These are phyloP conservation scores for Colletotrichum sp. DNA, from an alignment of 2,329 filamentous ascomycete genomes.

Conservation along the genomic window DNA sequence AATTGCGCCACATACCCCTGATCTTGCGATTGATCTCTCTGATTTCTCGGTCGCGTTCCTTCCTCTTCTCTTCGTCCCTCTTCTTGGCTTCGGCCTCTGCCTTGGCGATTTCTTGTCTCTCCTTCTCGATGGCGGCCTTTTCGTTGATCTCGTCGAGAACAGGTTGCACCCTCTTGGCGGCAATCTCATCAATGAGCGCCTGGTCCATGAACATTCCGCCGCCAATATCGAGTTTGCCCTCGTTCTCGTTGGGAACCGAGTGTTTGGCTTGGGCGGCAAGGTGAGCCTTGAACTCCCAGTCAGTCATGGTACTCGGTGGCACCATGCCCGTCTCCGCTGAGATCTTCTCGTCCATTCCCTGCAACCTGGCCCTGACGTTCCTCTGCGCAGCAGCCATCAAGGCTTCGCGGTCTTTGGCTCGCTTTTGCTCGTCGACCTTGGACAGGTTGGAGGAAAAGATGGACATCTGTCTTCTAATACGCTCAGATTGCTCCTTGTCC, in stretches of 20 bases:
- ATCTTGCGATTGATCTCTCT: constrained; percentile 58
- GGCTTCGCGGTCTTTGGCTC: constrained; percentile 74
- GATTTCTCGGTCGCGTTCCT: constrained; percentile 53
- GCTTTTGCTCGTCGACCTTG: constrained; percentile 75
- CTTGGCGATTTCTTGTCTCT: constrained; percentile 66
- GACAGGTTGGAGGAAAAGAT: constrained; percentile 72
- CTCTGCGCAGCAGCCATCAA: constrained; percentile 81
- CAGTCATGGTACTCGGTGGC: constrained; percentile 68
- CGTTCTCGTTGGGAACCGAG: constrained; percentile 46
- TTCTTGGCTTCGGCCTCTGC: constrained; percentile 70
- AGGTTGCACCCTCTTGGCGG: constrained; percentile 77
- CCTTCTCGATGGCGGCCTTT: constrained; percentile 74
- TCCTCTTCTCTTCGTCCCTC: constrained; percentile 62
- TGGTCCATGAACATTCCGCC: constrained; percentile 82
- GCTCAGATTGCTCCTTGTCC: constrained; percentile 72
- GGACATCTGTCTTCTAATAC: constrained; percentile 81
- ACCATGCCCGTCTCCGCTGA: constrained; percentile 78
- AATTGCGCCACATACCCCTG: constrained; percentile 56
- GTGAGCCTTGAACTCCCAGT: constrained; percentile 82
- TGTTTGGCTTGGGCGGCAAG: constrained; percentile 71
- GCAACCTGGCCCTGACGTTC: constrained; percentile 81
- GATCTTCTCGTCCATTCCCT: constrained; percentile 82
- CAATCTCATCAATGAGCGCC: constrained; percentile 79
- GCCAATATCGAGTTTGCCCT: constrained; percentile 71
- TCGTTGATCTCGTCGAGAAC: constrained; percentile 85